Evolutionary conservation across 352 stramenopile species (phyloP).

Genomic region (Peronospora farinosa): DNA sequence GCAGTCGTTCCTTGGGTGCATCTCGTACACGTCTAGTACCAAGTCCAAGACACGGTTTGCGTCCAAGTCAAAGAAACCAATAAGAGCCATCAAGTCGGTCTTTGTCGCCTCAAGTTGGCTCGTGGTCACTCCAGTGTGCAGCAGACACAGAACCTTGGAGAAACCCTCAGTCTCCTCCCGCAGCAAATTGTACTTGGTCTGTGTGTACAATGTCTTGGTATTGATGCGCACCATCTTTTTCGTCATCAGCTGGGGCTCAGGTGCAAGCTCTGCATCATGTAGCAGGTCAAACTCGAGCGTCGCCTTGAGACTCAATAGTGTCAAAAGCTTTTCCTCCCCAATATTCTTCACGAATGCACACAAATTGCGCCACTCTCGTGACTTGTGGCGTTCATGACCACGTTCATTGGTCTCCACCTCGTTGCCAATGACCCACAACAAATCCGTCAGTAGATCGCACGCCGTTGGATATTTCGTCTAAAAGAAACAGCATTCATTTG

Average conservation of each 20-base stretch:
- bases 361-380: conserved; percentile 64
- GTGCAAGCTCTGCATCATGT: conserved; percentile 51
- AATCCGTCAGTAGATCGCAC: conserved; percentile 56
- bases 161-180: conserved; percentile 95
- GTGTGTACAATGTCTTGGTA: conserved; percentile 89
- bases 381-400: conserved; percentile 58
- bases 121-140: conserved; percentile 64
- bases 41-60: conserved; percentile 94
- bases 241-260: conserved; percentile 40
- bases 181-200: conserved; percentile 96
- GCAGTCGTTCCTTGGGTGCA: conserved; percentile 69
- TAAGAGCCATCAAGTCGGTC: conserved; percentile 68
- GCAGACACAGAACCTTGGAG: conserved; percentile 86
- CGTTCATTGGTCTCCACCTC: conserved; percentile 72
- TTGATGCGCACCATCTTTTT: conserved; percentile 83
- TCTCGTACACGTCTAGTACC: conserved; percentile 89
- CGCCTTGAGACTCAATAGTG: conserved; percentile 46
- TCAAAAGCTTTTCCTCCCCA: conserved; percentile 63
- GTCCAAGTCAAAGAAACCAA: conserved; percentile 93
- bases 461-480: conserved; percentile 29
- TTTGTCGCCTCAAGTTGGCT: conserved; percentile 60
- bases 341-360: conserved; percentile 53
- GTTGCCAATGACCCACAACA: conserved; percentile 71
- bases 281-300: conserved; percentile 73
- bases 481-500: not conserved